These are phyloP conservation scores for Sporothrix inflata DNA, from an alignment of 2,329 filamentous ascomycete genomes.

Conservation along the genomic window DNA sequence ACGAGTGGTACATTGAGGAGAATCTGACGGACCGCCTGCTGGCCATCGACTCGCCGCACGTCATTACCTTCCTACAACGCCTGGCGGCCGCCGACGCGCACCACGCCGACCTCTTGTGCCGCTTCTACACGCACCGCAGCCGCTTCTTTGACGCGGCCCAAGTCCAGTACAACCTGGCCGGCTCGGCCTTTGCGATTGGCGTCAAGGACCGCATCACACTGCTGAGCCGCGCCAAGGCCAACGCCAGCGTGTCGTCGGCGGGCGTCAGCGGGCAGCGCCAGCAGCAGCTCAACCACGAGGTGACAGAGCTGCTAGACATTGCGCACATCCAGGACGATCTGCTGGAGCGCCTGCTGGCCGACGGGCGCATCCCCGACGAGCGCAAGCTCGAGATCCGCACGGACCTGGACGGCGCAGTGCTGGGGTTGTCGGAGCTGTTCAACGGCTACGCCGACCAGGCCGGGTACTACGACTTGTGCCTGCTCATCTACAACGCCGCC, in stretches of 20 bases:
- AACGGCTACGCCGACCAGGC: conserved; percentile 90
- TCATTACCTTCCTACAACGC: conserved; percentile 81
- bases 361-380: conserved; percentile 68
- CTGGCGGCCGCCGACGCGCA: conserved; percentile 71
- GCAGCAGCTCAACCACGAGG: conserved; percentile 81
- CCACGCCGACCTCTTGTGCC: conserved; percentile 89
- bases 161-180: conserved; percentile 81
- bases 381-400: conserved; percentile 66
- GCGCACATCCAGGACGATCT: conserved; percentile 95
- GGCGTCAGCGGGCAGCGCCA: conserved; percentile 79
- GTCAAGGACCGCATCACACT: conserved; percentile 87
- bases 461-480: conserved; percentile 85
- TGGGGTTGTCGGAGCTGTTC: conserved; percentile 82
- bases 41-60: conserved; percentile 80
- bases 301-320: conserved; percentile 84
- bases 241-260: conserved; percentile 80
- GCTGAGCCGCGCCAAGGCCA: conserved; percentile 86
- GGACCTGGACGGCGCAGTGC: conserved; percentile 76
- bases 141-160: conserved; percentile 84
- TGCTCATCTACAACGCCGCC: conserved; percentile 88
- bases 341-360: conserved; percentile 73
- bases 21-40: conserved; percentile 85
- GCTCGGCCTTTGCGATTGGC: conserved; percentile 77
- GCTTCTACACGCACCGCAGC: conserved; percentile 84
- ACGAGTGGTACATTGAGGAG: conserved; percentile 92